Evolutionary conservation across 257 asterid genomes (phyloP), one percentile per base, ranked within the genome.

Genomic region (Solanum ossicruentum): DNA sequence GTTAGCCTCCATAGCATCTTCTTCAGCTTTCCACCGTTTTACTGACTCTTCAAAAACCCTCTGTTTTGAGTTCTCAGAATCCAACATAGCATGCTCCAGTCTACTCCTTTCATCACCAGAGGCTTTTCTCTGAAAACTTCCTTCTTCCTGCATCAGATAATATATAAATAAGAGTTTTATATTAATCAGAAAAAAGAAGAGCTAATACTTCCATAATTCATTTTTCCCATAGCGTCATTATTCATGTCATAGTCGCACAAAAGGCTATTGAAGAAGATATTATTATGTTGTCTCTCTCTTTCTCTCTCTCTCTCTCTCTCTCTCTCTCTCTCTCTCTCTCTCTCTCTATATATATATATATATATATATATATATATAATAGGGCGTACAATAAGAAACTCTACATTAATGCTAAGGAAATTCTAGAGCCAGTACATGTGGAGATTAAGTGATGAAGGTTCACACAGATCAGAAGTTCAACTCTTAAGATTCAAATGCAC

Each of bases 1-100:
- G 83, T 82, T 63, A 83, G 92, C 87, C 85, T 92, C 95, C 82
- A 85, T 43, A 71, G 89, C 94, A 91, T 90, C 94, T 84, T 88
- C 92, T 86, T 91, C 95, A 82, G 94, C 91, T 83, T 91, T 89
- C 92, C 90, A 85, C 82, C 87, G 87, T 84, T 87, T 87, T 90
- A 93, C 78, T 41, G 94, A 88, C 88, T 89, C 94, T 84, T 89
- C 92, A 82, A 85, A 83, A 51, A 85, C 89, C 84, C 80, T 82
- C 85, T 85, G 90, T 86, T 90, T 92, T 66, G 87, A 78, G 81
- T 83, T 88, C 85, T 89, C 91, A 58, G 90, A 89, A 89, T 89
- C 89, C 60, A 72, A 81, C 71, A 89, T 36, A 69, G 91, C 88
- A 63, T 85, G 91, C 89, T 89, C 94, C 80, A 88, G 89, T 89